Evolutionary conservation across 176 grass and related monocot species (phyloP).

Genomic region (Triticum monococcum): DNA sequence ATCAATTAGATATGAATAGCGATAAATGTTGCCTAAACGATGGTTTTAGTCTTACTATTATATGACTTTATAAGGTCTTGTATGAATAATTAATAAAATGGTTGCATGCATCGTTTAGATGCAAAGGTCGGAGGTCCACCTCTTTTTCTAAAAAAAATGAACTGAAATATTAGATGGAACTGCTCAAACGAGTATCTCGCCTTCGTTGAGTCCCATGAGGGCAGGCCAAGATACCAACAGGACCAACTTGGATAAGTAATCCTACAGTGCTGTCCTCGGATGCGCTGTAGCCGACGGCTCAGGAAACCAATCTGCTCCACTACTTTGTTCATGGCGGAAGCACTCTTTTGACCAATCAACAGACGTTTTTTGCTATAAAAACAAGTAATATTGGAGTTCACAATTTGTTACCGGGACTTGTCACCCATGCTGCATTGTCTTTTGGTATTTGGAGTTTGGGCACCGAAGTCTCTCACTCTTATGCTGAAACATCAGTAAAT

Average conservation of each 20-base stretch:
- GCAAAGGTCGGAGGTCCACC: too few species aligned
- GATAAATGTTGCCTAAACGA: too few species aligned
- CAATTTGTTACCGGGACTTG: conserved; percentile 29
- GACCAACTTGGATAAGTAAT: conserved; percentile 46
- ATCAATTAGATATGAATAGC: too few species aligned
- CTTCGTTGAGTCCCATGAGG: conserved; percentile 52
- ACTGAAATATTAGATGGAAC: background rate
- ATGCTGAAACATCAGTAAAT: conserved; percentile 55
- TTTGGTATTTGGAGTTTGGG: conserved; percentile 6
- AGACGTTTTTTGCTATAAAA: conserved; percentile 32
- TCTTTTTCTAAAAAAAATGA: too few species aligned
- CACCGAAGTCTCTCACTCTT: conserved; percentile 45
- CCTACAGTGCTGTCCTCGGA: conserved; percentile 40
- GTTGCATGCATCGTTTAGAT: too few species aligned
- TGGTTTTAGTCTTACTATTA: too few species aligned
- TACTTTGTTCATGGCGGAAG: conserved; percentile 41
- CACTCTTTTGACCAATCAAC: conserved; percentile 48
- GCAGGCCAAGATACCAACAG: conserved; percentile 49
- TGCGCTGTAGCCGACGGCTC: conserved; percentile 43
- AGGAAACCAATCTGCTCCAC: conserved; percentile 66
- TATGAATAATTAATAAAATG: too few species aligned
- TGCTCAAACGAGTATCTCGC: conserved; percentile 15
- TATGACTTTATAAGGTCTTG: too few species aligned
- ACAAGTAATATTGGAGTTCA: conserved; percentile 21
- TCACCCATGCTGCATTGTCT: conserved; percentile 9